Conservation (phyloP, 2,329 filamentous ascomycete species). For the Penicillium griseofulvum region DNA sequence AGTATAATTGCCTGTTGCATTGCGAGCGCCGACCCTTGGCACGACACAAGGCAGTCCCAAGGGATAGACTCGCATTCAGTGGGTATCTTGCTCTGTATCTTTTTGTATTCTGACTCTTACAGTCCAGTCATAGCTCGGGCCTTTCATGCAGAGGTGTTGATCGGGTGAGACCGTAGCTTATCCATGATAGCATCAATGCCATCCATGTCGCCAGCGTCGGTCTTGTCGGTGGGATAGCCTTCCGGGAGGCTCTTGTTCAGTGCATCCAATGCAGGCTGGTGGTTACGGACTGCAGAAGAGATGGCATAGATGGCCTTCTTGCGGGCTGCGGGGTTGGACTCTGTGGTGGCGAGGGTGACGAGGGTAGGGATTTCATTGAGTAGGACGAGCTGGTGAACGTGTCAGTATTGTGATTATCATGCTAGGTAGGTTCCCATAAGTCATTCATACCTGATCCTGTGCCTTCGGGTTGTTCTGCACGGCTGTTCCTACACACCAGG, state of each 20-base stretch:
- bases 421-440: slow-evolving; percentile 42
- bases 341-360: slow-evolving; percentile 61
- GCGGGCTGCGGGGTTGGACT: slow-evolving; percentile 63
- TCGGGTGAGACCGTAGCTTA: slow-evolving; percentile 55
- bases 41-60: not conserved
- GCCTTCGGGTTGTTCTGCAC: slow-evolving; percentile 91
- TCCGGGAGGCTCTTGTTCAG: slow-evolving; percentile 66
- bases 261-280: slow-evolving; percentile 69
- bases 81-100: not conserved
- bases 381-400: slow-evolving; percentile 48
- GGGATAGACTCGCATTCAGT: not conserved
- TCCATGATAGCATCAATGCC: slow-evolving; percentile 73
- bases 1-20: not conserved
- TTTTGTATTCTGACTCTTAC: not conserved
- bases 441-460: slow-evolving; percentile 64
- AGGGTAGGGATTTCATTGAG: slow-evolving; percentile 68
- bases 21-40: not conserved
- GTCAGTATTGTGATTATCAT: slow-evolving; percentile 27
- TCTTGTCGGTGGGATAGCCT: slow-evolving; percentile 56
- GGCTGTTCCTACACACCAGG: slow-evolving; percentile 91
- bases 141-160: slow-evolving; percentile 28
- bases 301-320: slow-evolving; percentile 89
- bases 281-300: slow-evolving; percentile 82
- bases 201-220: slow-evolving; percentile 88
- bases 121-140: not conserved